Conservation (phyloP, 208 protist genomes). For the Leptomonas seymouri region DNA sequence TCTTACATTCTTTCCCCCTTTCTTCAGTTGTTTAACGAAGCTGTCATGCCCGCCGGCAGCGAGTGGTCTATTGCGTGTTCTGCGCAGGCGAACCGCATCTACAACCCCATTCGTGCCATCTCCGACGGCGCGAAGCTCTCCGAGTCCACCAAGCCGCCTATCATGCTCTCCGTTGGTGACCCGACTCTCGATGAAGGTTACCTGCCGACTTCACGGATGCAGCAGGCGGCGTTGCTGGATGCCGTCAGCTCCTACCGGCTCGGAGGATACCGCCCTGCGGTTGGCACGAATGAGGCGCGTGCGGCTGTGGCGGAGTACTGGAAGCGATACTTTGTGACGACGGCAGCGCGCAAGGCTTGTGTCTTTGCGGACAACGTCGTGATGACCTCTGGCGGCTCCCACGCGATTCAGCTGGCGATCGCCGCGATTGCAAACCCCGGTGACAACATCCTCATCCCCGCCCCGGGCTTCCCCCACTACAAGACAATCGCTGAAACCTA, state of each 20-base stretch:
- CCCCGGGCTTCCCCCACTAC: conserved; percentile 94
- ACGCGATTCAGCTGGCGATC: conserved; percentile 89
- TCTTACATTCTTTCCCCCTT: conserved; percentile 15
- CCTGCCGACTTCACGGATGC: conserved; percentile 37
- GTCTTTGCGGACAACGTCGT: conserved; percentile 61
- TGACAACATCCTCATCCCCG: conserved; percentile 91
- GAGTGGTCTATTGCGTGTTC: conserved; percentile 38
- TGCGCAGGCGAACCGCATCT: conserved; percentile 41
- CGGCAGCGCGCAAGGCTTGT: conserved; percentile 22
- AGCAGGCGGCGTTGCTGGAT: conserved; percentile 56
- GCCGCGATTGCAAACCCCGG: conserved; percentile 71
- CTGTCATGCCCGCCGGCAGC: not conserved
- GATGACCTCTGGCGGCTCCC: conserved; percentile 83
- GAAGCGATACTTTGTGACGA: conserved; percentile 32
- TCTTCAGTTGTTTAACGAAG: not conserved
- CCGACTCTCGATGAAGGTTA: conserved; percentile 72
- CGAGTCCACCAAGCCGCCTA: conserved; percentile 35
- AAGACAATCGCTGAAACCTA: conserved; percentile 77
- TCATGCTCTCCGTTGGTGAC: conserved; percentile 72
- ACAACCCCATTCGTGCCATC: conserved; percentile 79
- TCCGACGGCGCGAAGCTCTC: conserved; percentile 81
- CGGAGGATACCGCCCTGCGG: conserved; percentile 70
- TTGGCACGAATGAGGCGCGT: conserved; percentile 50
- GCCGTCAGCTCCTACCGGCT: conserved; percentile 36
- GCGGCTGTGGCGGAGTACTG: conserved; percentile 60